Evolutionary conservation across 108 stramenopile species (phyloP), one percentile per base, ranked within the genome.

Genomic region (Fistulifera solaris): DNA sequence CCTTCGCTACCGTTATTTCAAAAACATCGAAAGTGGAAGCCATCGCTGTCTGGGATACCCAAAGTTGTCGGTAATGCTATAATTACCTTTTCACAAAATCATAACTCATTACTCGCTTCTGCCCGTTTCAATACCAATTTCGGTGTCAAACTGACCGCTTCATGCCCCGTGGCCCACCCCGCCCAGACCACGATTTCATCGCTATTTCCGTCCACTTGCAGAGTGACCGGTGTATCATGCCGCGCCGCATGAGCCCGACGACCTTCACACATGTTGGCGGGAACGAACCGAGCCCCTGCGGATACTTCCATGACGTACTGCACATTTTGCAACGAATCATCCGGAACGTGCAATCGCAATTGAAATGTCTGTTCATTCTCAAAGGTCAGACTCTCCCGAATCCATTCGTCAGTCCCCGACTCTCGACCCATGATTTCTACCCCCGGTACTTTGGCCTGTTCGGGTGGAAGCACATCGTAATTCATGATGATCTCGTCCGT

Each of bases 231-330:
- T 28, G 42, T 31, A 24, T 76, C 59, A 42, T 59, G 43, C 6
- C 35, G 28, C 23, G 31, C 25, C 22, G 69, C 66, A 64, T 59
- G 62, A 35, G 59, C 50, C 22, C 69, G 69, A 11, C 25, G 40
- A 27, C 75, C 75, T 27, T 76, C 66, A 48, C 75, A 76, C 61
- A 67, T 64, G 19, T 35, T 43, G 18, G 42, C 38, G 16, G 59
- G 61, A 8, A 58, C 48, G 50, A 76, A 76, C 2, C 38, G 21
- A 12, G 38, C 65, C 10, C 67, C 64, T 27, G 56, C 56, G 48
- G 56, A 38, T 11, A 47, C 64, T 60, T 76, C 75, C 15, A 76
- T 40, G 24, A 76, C 69, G 40, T 55, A 76, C 52, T 69, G 64
- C 21, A 67, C 40, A 16, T 59, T 54, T 27, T 59, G 4, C 10